A percentile compares a stretch with the other conserved stretches of the same genome.
phyloP scores from a whole-genome alignment of 352 stramenopile genomes.

The Phytophthora gonapodyides region DNA sequence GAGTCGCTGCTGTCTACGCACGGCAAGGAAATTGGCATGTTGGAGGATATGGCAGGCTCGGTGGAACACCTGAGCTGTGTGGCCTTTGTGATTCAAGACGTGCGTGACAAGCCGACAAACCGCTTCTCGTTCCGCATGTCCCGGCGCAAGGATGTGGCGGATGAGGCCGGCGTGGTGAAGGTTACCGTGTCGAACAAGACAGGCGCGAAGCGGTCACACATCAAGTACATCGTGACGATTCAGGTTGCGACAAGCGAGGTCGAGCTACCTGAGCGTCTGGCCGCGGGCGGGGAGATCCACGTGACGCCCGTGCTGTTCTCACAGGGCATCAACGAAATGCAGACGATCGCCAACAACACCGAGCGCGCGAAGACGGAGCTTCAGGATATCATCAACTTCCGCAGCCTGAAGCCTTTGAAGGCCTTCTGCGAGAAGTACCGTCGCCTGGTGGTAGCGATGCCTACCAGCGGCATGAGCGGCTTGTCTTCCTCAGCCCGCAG shows the following conservation, averaged over 20 bases:
- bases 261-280: slow-evolving; percentile 73
- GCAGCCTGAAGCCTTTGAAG: slow-evolving; percentile 82
- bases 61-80: slow-evolving; percentile 85
- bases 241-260: slow-evolving; percentile 80
- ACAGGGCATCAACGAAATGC: slow-evolving; percentile 95
- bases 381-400: slow-evolving; percentile 91
- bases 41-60: slow-evolving; percentile 90
- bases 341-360: slow-evolving; percentile 94
- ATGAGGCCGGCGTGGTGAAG: slow-evolving; percentile 81
- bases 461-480: slow-evolving; percentile 38
- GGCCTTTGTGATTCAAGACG: slow-evolving; percentile 85
- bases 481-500: slow-evolving; percentile 40
- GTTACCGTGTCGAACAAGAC: slow-evolving; percentile 73
- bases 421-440: slow-evolving; percentile 87
- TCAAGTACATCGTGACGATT: slow-evolving; percentile 87
- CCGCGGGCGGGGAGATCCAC: slow-evolving; percentile 72
- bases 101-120: slow-evolving; percentile 83
- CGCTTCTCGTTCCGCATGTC: slow-evolving; percentile 90
- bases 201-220: slow-evolving; percentile 52
- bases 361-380: slow-evolving; percentile 88
- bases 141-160: slow-evolving; percentile 71
- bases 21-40: slow-evolving; percentile 96
- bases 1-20: slow-evolving; percentile 95
- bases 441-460: slow-evolving; percentile 59
- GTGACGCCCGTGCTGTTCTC: slow-evolving; percentile 89